Evolutionary conservation across 768 basidiomycete genomes (phyloP).

Genomic region (Candolleomyces eurysporus): DNA sequence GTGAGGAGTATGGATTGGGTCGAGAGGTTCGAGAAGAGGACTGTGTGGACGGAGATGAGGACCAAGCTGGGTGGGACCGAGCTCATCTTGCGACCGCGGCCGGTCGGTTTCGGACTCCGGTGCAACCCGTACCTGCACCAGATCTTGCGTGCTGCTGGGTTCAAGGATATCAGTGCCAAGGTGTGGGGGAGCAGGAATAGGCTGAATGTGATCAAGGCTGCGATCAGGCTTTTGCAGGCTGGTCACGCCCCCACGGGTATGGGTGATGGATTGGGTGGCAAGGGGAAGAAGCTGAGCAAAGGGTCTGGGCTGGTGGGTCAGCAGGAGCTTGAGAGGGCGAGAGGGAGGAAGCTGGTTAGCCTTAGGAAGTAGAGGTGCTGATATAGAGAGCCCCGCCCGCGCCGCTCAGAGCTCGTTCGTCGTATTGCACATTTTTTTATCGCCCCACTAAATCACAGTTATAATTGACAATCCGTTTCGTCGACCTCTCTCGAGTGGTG

Average conservation of each 20-base stretch:
- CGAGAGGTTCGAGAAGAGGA: conserved; percentile 90
- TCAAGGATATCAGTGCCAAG: conserved; percentile 93
- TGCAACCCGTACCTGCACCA: conserved; percentile 89
- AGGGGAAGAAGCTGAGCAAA: conserved; percentile 67
- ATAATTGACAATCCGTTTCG: no score
- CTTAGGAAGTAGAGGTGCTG: no score
- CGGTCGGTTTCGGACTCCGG: conserved; percentile 88
- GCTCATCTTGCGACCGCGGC: conserved; percentile 76
- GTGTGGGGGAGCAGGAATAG: conserved; percentile 92
- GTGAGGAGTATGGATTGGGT: conserved; percentile 90
- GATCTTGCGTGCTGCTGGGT: conserved; percentile 89
- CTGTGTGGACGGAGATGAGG: conserved; percentile 90
- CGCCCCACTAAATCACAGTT: no score
- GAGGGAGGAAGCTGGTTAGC: conserved; percentile 76
- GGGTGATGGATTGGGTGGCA: conserved; percentile 80
- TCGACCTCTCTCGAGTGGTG: no score
- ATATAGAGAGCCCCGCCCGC: no score
- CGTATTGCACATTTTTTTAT: no score
- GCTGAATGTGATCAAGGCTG: conserved; percentile 82
- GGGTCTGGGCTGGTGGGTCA: conserved; percentile 69
- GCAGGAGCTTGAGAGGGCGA: conserved; percentile 73
- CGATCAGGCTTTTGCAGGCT: conserved; percentile 79
- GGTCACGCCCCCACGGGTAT: conserved; percentile 78
- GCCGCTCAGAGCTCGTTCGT: no score
- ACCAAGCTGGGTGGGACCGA: conserved; percentile 83